phyloP scores from a whole-genome alignment of 345 rosid species.

The Hypericum perforatum region DNA sequence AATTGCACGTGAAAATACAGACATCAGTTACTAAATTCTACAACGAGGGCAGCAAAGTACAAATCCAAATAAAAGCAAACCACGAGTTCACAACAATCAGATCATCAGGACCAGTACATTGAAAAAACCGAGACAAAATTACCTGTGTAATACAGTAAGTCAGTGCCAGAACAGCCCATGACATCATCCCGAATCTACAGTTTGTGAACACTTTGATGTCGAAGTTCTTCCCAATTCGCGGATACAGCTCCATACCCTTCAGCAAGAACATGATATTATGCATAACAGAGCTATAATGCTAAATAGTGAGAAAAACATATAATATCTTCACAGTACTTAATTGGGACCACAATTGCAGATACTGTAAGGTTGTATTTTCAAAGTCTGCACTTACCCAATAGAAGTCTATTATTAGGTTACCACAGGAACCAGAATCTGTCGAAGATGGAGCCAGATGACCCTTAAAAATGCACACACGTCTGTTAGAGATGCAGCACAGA shows the following conservation, averaged over 20 bases:
- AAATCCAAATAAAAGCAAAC: neutral
- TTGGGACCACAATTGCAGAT: neutral
- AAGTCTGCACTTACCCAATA: constrained; percentile 67
- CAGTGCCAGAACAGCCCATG: constrained; percentile 97
- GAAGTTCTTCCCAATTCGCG: constrained; percentile 90
- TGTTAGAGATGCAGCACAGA: constrained; percentile 14
- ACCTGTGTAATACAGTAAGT: constrained; percentile 99
- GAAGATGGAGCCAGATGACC: constrained; percentile 95
- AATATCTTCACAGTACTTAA: neutral
- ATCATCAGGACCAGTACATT: too few species aligned
- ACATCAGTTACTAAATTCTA: constrained; percentile 2
- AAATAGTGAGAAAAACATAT: neutral
- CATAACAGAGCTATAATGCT: constrained; percentile 1
- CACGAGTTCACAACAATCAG: too few species aligned
- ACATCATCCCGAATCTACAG: constrained; percentile 99
- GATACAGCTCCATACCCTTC: constrained; percentile 98
- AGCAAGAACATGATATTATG: constrained; percentile 15
- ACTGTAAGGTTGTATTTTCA: neutral
- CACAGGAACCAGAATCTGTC: constrained; percentile 84
- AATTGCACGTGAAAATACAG: constrained; percentile 19
- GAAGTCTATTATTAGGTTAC: constrained; percentile 85
- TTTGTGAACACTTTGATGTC: constrained; percentile 96
- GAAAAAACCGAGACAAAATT: neutral
- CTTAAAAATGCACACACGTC: constrained; percentile 29
- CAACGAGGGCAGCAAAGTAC: neutral